Conservation (phyloP, 106 monocot genomes). For the Gastrodia elata region DNA sequence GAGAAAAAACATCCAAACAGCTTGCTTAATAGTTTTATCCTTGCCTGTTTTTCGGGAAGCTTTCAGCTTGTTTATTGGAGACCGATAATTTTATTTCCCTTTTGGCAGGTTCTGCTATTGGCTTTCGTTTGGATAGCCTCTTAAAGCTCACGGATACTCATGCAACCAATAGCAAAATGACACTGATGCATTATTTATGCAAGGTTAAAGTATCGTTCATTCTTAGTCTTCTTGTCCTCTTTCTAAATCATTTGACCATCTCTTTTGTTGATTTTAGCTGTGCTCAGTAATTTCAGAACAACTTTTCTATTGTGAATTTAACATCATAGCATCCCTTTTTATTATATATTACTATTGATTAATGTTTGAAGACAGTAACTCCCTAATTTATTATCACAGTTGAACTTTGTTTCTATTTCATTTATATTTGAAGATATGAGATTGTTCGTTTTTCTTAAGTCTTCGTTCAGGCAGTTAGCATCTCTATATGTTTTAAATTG, state of each 20-base stretch:
- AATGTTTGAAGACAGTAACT: not conserved
- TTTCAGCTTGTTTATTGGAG: not conserved
- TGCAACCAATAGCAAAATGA: conserved; percentile 84
- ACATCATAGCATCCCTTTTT: not conserved
- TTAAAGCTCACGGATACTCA: conserved; percentile 91
- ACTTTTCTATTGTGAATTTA: not conserved
- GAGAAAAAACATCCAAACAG: not conserved
- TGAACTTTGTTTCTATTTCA: not conserved
- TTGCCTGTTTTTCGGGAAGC: not conserved
- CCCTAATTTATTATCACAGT: not conserved
- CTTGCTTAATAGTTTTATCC: not conserved
- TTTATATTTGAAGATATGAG: not conserved
- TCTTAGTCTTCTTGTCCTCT: not conserved
- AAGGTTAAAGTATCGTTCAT: conserved; percentile 35
- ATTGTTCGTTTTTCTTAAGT: too few relatives aligned
- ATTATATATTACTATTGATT: not conserved
- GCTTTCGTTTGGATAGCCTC: conserved; percentile 70
- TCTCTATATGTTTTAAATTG: too few relatives aligned
- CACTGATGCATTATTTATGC: conserved; percentile 93
- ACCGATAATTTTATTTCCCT: not conserved
- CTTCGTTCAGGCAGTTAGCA: too few relatives aligned
- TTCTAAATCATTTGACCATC: not conserved
- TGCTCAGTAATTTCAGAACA: not conserved
- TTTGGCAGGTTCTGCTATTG: conserved; percentile 53
- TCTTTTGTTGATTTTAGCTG: not conserved